These are phyloP conservation scores for Cryphonectria japonica DNA, from an alignment of 2,329 filamentous ascomycete species.

Conservation along the genomic window DNA sequence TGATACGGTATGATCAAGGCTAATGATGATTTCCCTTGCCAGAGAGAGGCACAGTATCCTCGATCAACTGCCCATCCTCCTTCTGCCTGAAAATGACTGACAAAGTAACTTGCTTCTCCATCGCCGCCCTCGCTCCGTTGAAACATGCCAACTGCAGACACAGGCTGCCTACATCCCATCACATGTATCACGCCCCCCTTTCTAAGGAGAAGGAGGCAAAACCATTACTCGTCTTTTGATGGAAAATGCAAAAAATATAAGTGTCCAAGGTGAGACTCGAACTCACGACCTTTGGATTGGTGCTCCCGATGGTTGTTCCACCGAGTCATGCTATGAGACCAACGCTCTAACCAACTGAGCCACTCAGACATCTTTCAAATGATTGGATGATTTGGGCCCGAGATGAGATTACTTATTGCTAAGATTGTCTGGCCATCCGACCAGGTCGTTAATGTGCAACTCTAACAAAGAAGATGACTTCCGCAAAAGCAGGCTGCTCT, in stretches of 20 bases:
- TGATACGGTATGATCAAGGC: too few relatives aligned
- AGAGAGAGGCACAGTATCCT: too few relatives aligned
- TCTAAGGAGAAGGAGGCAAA: background rate
- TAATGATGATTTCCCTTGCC: too few relatives aligned
- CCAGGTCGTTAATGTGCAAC: too few relatives aligned
- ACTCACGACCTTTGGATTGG: slow-evolving; percentile 49
- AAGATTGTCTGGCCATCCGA: background rate
- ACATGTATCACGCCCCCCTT: background rate
- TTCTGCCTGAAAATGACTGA: too few relatives aligned
- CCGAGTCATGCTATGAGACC: slow-evolving; percentile 38
- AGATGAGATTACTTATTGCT: background rate
- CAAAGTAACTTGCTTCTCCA: too few relatives aligned
- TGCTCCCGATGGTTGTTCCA: slow-evolving; percentile 22
- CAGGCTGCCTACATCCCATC: background rate
- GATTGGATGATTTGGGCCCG: background rate
- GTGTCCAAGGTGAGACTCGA: slow-evolving; percentile 49
- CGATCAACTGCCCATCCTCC: too few relatives aligned
- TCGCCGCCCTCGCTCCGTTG: too few relatives aligned
- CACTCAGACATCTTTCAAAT: slow-evolving; percentile 35
- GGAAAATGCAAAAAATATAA: background rate
- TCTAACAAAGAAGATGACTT: too few relatives aligned
- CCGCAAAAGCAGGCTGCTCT: too few relatives aligned
- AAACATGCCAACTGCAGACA: too few relatives aligned
- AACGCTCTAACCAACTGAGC: slow-evolving; percentile 47
- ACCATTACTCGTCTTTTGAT: too few relatives aligned